Base-by-base conservation (phyloP, 2,329 filamentous ascomycete genomes). In the Paraphoma sp. region DNA sequence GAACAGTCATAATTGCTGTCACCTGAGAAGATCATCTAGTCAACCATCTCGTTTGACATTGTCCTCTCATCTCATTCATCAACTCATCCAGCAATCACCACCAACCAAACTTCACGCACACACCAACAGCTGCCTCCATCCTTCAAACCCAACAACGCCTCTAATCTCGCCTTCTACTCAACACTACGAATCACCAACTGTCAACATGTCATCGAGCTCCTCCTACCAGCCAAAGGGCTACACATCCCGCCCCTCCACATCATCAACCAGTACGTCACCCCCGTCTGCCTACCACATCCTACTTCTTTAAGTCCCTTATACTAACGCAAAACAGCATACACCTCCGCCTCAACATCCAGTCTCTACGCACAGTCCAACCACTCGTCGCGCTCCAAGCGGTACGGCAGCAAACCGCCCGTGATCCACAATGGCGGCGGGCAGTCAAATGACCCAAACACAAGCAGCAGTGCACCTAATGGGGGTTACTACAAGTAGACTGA, bases 401-500 rank as follows among this genome's bases (percentile, higher is more conserved):
- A 71, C 57, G 60, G 62, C 18, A 69, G 61, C 62, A 73, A 75
- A 44, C 71, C 70, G 5, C 60, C 57, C 4, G 59, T 71, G 18
- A 58, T 74, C 31, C 64, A 70, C 63, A 73, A 71, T 38, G 68
- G 67, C 1, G 72, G 72, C 11, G 72, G 72, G 29, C 53, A 64
- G 51, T 59, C 60, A 3, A 63, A 69, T 30, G 70, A 72, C 58
- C 65, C 70, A 2, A 71, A 71, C 40, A 70, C 68, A 6, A 70
- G 65, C 55, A 67, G 65, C 3, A 68, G 63, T 31, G 70, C 69
- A 16, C 63, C 63, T 0, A 70, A 73, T 49, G 63, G 66, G 2
- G 68, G 70, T 0, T 74, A 74, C 56, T 71, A 75, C 52, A 63
- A 68, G 4, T 74, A 60, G 49, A 29, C 23, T 9, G 30, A 3